Evolutionary conservation across 2,329 filamentous ascomycete genomes (phyloP).

Genomic region (Phaeomoniella chlamydospora): DNA sequence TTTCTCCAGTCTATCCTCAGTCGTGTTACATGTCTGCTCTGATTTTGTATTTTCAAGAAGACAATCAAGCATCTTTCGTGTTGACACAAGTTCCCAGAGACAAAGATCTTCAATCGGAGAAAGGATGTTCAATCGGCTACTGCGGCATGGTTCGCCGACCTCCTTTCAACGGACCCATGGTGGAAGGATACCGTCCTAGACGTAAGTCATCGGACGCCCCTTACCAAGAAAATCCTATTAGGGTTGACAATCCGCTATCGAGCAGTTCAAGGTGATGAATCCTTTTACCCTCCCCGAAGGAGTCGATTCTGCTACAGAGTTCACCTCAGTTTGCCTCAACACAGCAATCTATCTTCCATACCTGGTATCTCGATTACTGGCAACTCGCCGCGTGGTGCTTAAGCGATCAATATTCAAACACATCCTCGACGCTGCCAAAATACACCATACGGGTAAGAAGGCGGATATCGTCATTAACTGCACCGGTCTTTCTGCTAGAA

Average conservation of each 20-base stretch:
- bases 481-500: slow-evolving; percentile 61
- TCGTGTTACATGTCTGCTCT: slow-evolving; percentile 1
- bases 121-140: slow-evolving; percentile 45
- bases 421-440: slow-evolving; percentile 56
- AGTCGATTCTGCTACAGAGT: slow-evolving; percentile 58
- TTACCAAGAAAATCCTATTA: background rate
- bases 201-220: slow-evolving; percentile 25
- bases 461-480: slow-evolving; percentile 70
- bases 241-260: background rate
- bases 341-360: slow-evolving; percentile 76
- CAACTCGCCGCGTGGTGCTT: slow-evolving; percentile 52
- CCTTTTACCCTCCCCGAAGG: slow-evolving; percentile 19
- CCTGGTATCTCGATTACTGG: slow-evolving; percentile 64
- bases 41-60: too few relatives aligned
- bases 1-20: background rate
- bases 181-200: slow-evolving; percentile 58
- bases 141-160: slow-evolving; percentile 49
- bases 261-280: background rate
- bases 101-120: slow-evolving; percentile 42
- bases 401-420: slow-evolving; percentile 52
- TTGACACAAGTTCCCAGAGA: too few relatives aligned
- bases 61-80: too few relatives aligned
- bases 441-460: slow-evolving; percentile 41
- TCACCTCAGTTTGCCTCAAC: slow-evolving; percentile 85
- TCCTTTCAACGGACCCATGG: slow-evolving; percentile 58